These are phyloP conservation scores for Martiniozyma abietophila DNA, from an alignment of 805 yeast species.

Conservation along the genomic window DNA sequence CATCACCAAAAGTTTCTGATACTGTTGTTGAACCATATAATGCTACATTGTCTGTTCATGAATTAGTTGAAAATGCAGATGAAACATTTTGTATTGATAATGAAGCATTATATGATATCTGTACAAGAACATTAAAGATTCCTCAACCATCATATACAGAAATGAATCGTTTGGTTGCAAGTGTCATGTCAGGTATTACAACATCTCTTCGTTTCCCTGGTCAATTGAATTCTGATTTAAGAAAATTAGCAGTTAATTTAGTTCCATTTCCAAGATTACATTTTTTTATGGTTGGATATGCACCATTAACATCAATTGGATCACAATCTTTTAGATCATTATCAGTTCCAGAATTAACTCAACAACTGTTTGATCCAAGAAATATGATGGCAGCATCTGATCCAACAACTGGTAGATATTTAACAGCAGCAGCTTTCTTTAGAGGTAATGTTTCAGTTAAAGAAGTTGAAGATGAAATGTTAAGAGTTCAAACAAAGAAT, in stretches of 20 bases:
- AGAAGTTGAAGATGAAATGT: slow-evolving; percentile 93
- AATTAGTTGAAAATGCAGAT: slow-evolving; percentile 82
- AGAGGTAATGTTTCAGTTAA: slow-evolving; percentile 88
- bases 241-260: slow-evolving; percentile 88
- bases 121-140: slow-evolving; percentile 77
- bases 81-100: slow-evolving; percentile 94
- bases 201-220: slow-evolving; percentile 93
- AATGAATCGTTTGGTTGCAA: slow-evolving; percentile 72
- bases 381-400: slow-evolving; percentile 96
- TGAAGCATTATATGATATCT: slow-evolving; percentile 85
- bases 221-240: slow-evolving; percentile 84
- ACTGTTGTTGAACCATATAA: slow-evolving; percentile 95
- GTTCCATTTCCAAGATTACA: slow-evolving; percentile 95
- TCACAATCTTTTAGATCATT: slow-evolving; percentile 76
- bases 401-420: slow-evolving; percentile 82
- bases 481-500: slow-evolving; percentile 71
- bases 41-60: slow-evolving; percentile 85
- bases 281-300: slow-evolving; percentile 92
- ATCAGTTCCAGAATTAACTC: slow-evolving; percentile 85
- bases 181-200: slow-evolving; percentile 93
- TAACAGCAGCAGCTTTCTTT: slow-evolving; percentile 90
- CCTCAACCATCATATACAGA: slow-evolving; percentile 71
- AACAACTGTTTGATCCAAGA: slow-evolving; percentile 85
- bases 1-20: slow-evolving; percentile 84
- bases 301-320: slow-evolving; percentile 77